phyloP scores from a whole-genome alignment of 495 filamentous ascomycete species.

The Trichodelitschia bisporula region DNA sequence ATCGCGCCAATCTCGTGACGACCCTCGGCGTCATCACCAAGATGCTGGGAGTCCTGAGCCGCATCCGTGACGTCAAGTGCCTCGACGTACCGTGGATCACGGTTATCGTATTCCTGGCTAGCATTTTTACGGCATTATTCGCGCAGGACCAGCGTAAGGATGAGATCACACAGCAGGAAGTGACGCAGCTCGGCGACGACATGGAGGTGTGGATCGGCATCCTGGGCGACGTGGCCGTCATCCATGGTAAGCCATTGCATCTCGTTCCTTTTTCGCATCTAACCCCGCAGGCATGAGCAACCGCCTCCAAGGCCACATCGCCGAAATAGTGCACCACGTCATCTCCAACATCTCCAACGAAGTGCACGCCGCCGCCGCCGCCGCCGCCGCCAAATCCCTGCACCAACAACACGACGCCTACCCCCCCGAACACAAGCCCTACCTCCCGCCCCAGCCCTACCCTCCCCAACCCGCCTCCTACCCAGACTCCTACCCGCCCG shows the following conservation, averaged over 20 bases:
- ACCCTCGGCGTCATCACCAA: conserved; percentile 40
- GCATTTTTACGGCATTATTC: conserved; percentile 48
- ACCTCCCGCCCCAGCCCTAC: too few relatives aligned
- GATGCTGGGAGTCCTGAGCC: conserved; percentile 32
- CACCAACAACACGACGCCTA: too few relatives aligned
- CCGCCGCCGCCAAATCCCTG: too few relatives aligned
- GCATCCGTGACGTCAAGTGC: conserved; percentile 33
- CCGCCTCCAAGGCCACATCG: too few relatives aligned
- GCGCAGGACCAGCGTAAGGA: conserved; percentile 39
- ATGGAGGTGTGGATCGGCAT: conserved; percentile 46
- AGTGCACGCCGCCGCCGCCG: too few relatives aligned
- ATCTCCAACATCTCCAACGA: too few relatives aligned
- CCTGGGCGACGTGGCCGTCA: conserved; percentile 34
- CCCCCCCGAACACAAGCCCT: too few relatives aligned
- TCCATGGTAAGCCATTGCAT: conserved; percentile 27
- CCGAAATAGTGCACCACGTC: too few relatives aligned
- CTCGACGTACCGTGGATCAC: conserved; percentile 71
- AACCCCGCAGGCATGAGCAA: too few relatives aligned
- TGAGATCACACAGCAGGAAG: conserved; percentile 25
- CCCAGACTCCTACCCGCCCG: too few relatives aligned
- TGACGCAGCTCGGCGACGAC: conserved; percentile 31
- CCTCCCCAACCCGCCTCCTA: too few relatives aligned
- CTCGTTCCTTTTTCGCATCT: background rate
- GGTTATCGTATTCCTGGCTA: conserved; percentile 41
- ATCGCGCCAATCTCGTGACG: conserved; percentile 36